Evolutionary conservation across 257 asterid genomes (phyloP), one percentile per base, ranked within the genome.

Genomic region (Scutellaria barbata): DNA sequence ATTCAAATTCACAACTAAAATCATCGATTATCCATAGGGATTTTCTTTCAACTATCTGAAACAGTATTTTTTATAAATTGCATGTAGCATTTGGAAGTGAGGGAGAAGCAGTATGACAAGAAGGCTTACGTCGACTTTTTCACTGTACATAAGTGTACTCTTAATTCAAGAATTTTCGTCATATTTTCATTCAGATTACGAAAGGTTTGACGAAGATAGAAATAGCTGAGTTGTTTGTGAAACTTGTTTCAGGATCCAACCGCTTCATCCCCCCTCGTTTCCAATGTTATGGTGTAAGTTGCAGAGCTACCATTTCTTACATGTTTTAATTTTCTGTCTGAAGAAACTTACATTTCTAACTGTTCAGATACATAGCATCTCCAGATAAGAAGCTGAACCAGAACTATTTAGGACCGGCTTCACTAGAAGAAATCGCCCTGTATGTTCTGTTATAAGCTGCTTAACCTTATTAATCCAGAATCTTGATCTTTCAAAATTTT

Each of bases 21-120:
- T 30, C 35, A 30, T 1, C 5, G 35, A 30, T 30, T 30, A 30
- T 25, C 30, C 30, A 25, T 25, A 25, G 30, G n/a, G n/a, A n/a
- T 3, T 3, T 25, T 25, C 30, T 25, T 3, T 25, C 30, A 25
- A 25, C 30, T 25, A 25, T 30, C 35, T 30, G 35, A 30, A 30
- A 30, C 35, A 30, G 35, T 30, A 2, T 2, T 30, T 22, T 30
- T 30, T 30, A 4, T 7, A 1, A 33, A 1, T 71, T 59, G 54
- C 66, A 20, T 79, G 30, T 81, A 94, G 97, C 20, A 89, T 83
- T 97, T 94, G 59, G 96, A 94, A 82, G 96, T 91, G 80, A 84
- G 99, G 83, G 99, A 94, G 88, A 90, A 94, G 82, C 99, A 91
- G 83, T 94, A 94, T 50, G 99, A 94, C 85, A 50, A 79, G 86